A percentile compares a stretch with the other conserved stretches of the same genome.
These are phyloP conservation scores for Dothiorella sarmentorum DNA, from an alignment of 2,329 filamentous ascomycete species.

Conservation along the genomic window DNA sequence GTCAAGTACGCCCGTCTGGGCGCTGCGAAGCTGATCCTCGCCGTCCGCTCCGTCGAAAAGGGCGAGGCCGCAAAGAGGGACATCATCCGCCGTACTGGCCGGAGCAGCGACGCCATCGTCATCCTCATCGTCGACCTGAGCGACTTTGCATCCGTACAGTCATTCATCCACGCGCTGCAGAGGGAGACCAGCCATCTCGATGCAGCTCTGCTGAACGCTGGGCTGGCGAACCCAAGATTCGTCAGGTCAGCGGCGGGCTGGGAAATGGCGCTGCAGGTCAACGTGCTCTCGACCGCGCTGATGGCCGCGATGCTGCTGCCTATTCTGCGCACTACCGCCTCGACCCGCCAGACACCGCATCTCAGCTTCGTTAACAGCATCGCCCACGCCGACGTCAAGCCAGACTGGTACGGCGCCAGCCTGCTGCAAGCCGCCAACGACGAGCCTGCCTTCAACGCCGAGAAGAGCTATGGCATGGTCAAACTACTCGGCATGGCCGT, in stretches of 20 bases:
- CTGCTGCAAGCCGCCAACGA: not conserved
- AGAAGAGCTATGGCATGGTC: conserved; percentile 29
- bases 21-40: conserved; percentile 44
- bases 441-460: not conserved
- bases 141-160: conserved; percentile 37
- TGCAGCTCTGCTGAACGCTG: conserved; percentile 39
- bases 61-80: conserved; percentile 42
- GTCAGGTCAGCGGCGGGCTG: conserved; percentile 24
- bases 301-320: conserved; percentile 31
- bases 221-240: conserved; percentile 28
- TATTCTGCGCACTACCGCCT: conserved; percentile 26
- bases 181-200: conserved; percentile 32
- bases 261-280: conserved; percentile 37
- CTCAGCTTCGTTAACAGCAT: conserved; percentile 18
- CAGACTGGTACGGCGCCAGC: conserved; percentile 18
- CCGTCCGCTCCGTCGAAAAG: conserved; percentile 36
- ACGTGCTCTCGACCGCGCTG: conserved; percentile 39
- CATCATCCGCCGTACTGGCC: conserved; percentile 36
- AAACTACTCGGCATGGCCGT: conserved; percentile 38
- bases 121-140: conserved; percentile 47
- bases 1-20: conserved; percentile 42
- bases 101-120: conserved; percentile 36
- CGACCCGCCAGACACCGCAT: conserved; percentile 22
- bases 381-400: conserved; percentile 26
- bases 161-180: conserved; percentile 30